Base-by-base conservation (phyloP, 345 rosid genomes). In the Geranium rotundifolium region DNA sequence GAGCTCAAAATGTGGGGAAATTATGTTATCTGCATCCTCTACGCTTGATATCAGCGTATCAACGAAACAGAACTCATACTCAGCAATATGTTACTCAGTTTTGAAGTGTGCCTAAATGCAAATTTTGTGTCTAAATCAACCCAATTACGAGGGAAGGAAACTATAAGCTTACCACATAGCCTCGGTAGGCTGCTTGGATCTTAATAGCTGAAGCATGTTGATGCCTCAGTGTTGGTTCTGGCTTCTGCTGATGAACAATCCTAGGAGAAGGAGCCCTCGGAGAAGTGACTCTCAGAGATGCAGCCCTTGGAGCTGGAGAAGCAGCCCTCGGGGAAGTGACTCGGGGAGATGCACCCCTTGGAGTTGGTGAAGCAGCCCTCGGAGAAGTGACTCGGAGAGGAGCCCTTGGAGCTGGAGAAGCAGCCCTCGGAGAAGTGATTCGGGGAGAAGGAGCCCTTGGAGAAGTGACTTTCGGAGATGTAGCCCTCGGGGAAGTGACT, bases 181-280 rank as follows among this genome's bases (percentile, higher is more conserved):
- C 99, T 79, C 91, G 81, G 54, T 81, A 90, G 64, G 82, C 83
- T 69, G 99, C 87, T 80, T 95, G 96, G 68, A 95, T 86, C 81
- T 82, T 90, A 17, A 79, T 79, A 60, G 99, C 97, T 1, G 81
- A 77, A 67, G 80, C 90, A 71, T 82, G 64, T 30, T 80, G 89
- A 68, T 78, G 67, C 60, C 81, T 72, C 34, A 79, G 71, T 57
- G 79, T 85, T 62, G 85, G 95, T 69, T 86, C 97, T 29, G 88
- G 87, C 18, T 77, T 81, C 18, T 63, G 79, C 12, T 71, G 83
- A 16, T 63, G 75, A 37, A 67, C 64, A 64, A 69, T 54, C 67
- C 64, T 77, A 12, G 87, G 84, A 69, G 84, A 68, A 46, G 79
- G 27, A 23, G 27, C 27, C 27, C 27, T 23, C 27, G 1, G 27